These are phyloP conservation scores for Salix exigua DNA, from an alignment of 345 rosid genomes.

Conservation along the genomic window DNA sequence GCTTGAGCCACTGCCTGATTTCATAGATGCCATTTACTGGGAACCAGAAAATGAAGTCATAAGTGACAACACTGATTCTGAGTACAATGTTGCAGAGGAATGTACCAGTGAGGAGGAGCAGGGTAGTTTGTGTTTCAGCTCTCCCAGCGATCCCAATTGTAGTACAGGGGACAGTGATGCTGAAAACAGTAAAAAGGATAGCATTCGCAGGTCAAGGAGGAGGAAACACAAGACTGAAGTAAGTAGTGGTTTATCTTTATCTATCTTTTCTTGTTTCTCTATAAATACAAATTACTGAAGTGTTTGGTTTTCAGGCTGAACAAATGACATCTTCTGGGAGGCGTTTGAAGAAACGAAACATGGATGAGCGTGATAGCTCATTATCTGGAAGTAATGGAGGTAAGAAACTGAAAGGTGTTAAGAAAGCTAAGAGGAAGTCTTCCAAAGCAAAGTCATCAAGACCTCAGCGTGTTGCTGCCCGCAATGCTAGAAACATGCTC, in stretches of 20 bases:
- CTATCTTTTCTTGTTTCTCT: neutral
- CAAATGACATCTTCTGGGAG: constrained; percentile 10
- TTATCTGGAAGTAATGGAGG: constrained; percentile 11
- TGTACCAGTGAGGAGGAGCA: constrained; percentile 27
- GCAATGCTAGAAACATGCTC: constrained; percentile 18
- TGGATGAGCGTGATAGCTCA: constrained; percentile 2
- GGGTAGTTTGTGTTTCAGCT: constrained; percentile 16
- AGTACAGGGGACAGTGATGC: constrained; percentile 16
- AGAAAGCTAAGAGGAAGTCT: constrained; percentile 18
- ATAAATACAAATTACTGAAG: neutral
- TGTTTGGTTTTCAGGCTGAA: constrained; percentile 13
- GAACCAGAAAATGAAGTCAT: constrained; percentile 26
- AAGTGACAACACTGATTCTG: constrained; percentile 24
- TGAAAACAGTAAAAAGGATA: constrained; percentile 14
- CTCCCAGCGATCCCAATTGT: constrained; percentile 18
- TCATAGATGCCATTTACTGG: constrained; percentile 24
- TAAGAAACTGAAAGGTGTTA: constrained; percentile 23
- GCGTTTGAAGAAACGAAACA: constrained; percentile 18
- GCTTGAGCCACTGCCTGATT: constrained; percentile 25
- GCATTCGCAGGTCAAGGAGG: constrained; percentile 21
- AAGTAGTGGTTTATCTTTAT: neutral
- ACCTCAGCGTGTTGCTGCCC: constrained; percentile 32
- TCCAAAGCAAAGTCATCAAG: constrained; percentile 16
- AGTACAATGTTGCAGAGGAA: constrained; percentile 27
- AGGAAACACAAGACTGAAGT: constrained; percentile 21